Percentiles rank a stretch among this genome's conserved stretches.
These are phyloP conservation scores for Wickerhamomyces sp. DNA, from an alignment of 1,139 yeast genomes.

Conservation along the genomic window DNA sequence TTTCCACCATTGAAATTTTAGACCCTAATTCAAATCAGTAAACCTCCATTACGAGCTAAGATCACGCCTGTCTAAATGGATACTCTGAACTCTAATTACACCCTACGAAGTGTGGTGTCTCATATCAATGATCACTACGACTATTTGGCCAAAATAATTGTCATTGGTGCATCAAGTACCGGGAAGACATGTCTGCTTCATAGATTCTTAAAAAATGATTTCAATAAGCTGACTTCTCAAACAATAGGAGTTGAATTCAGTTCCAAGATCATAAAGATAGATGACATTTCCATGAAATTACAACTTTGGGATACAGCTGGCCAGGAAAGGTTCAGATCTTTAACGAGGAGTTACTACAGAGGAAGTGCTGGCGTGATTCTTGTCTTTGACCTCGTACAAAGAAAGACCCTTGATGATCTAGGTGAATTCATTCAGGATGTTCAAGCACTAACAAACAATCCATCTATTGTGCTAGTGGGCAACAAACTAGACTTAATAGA, in stretches of 20 bases:
- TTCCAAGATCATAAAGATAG: conserved; percentile 36
- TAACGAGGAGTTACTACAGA: conserved; percentile 71
- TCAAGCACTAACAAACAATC: conserved; percentile 37
- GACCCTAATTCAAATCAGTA: background rate
- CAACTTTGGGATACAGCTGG: conserved; percentile 83
- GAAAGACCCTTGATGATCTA: conserved; percentile 44
- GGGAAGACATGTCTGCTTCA: conserved; percentile 17
- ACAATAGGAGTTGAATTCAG: conserved; percentile 49
- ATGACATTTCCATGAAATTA: conserved; percentile 20
- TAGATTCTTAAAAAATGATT: conserved; percentile 5
- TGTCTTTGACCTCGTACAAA: conserved; percentile 65
- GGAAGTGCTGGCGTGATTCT: conserved; percentile 80
- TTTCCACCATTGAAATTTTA: too few species aligned
- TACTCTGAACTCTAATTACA: conserved; percentile 4
- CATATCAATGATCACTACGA: conserved; percentile 9
- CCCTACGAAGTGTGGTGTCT: conserved; percentile 6
- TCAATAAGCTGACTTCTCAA: conserved; percentile 25
- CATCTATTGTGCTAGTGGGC: conserved; percentile 42
- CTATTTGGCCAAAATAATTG: conserved; percentile 14
- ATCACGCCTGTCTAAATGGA: background rate
- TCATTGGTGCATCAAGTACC: conserved; percentile 15
- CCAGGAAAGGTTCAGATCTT: conserved; percentile 68
- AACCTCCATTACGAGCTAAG: background rate
- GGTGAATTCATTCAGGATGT: conserved; percentile 44
- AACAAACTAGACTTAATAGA: conserved; percentile 39